phyloP scores from a whole-genome alignment of 352 stramenopile genomes.

The Peronosclerospora sorghi region DNA sequence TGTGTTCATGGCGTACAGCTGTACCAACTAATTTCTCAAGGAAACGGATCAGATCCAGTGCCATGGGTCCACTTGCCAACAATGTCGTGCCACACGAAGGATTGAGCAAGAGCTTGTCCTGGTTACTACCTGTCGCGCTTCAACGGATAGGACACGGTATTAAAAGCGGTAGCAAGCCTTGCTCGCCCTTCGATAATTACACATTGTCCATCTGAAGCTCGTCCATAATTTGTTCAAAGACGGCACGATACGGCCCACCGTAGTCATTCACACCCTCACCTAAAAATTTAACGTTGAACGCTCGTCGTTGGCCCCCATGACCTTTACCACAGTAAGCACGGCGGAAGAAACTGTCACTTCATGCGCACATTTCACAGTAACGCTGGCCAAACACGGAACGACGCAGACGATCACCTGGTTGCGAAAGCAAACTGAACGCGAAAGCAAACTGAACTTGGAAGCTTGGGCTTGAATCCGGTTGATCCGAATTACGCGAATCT shows the following conservation, averaged over 20 bases:
- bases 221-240: conserved; percentile 94
- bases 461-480: conserved; percentile 95
- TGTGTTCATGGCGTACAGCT: conserved; percentile 87
- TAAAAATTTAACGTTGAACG: too few relatives aligned
- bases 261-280: too few relatives aligned
- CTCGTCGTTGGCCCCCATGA: too few relatives aligned
- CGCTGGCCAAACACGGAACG: conserved; percentile 96
- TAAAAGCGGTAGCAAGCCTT: conserved; percentile 78
- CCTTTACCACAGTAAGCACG: too few relatives aligned
- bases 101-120: too few relatives aligned
- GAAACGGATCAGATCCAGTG: conserved; percentile 90
- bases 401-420: conserved; percentile 77
- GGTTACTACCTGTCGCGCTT: conserved; percentile 66
- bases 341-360: too few relatives aligned
- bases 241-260: conserved; percentile 94
- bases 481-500: conserved; percentile 95
- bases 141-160: conserved; percentile 84
- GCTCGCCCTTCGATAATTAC: too few relatives aligned
- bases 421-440: conserved; percentile 80
- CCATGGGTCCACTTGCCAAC: too few relatives aligned
- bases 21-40: conserved; percentile 94
- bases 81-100: too few relatives aligned
- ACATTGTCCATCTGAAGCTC: conserved; percentile 90
- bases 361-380: conserved; percentile 94
- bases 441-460: too few relatives aligned